Conservation (phyloP, 257 asterid species). For the Solanum tarijense region DNA sequence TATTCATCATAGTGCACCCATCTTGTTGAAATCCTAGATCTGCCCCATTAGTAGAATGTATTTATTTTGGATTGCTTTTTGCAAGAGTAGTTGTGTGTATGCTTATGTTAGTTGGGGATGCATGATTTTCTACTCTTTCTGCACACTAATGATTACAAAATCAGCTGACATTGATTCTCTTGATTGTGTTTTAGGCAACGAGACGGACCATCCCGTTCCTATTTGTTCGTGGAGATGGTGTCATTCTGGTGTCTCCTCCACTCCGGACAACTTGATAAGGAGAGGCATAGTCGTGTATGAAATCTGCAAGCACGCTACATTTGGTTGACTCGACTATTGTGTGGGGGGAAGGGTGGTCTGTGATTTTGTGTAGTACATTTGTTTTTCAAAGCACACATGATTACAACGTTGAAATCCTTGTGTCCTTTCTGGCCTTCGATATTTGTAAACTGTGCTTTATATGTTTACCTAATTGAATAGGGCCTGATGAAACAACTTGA, state of each 20-base stretch:
- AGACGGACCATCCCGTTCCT: slow-evolving; percentile 71
- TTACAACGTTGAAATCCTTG: background rate
- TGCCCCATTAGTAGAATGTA: background rate
- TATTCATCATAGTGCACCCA: background rate
- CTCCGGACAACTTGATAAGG: slow-evolving; percentile 61
- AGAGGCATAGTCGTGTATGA: background rate
- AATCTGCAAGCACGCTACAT: background rate
- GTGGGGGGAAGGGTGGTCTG: background rate
- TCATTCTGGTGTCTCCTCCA: slow-evolving; percentile 93
- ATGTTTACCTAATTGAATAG: background rate
- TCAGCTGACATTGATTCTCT: background rate
- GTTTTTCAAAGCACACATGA: background rate
- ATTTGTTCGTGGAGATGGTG: slow-evolving; percentile 96
- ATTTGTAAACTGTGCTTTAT: background rate
- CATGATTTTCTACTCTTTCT: background rate
- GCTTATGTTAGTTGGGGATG: background rate
- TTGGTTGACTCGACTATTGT: background rate
- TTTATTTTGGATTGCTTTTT: background rate
- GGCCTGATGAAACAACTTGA: background rate
- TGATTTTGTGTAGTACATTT: background rate
- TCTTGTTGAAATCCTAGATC: background rate
- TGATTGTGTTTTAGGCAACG: slow-evolving; percentile 42
- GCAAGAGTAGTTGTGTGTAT: background rate
- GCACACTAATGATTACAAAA: background rate
- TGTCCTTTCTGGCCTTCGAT: background rate